Evolutionary conservation across 495 filamentous ascomycete genomes (phyloP).

Genomic region (Daldinia loculata): DNA sequence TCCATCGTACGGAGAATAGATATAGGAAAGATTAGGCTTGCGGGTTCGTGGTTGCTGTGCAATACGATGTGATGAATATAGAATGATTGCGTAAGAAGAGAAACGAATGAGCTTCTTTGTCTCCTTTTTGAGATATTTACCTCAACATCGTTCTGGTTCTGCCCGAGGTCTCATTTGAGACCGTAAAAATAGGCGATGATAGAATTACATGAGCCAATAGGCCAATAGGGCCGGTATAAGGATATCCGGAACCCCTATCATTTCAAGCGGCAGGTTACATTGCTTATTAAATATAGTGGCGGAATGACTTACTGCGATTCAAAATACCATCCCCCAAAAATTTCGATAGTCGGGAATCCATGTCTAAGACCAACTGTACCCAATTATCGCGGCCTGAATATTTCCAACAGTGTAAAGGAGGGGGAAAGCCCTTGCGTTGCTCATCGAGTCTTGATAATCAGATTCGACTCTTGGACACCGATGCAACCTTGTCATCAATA

Average conservation of each 20-base stretch:
- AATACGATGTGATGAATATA: background rate
- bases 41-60: slow-evolving; percentile 3
- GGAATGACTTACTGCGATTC: background rate
- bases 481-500: background rate
- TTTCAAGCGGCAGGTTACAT: slow-evolving; percentile 1
- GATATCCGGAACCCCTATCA: too few species aligned
- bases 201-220: background rate
- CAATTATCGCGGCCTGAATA: background rate
- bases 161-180: background rate
- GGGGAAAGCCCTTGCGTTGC: background rate
- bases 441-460: background rate
- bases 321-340: background rate
- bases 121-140: background rate
- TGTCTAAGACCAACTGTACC: background rate
- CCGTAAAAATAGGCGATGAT: background rate
- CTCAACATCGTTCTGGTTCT: background rate
- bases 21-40: slow-evolving; percentile 30
- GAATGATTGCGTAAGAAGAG: background rate
- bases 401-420: background rate
- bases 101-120: background rate
- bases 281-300: background rate
- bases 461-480: background rate
- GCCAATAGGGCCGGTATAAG: background rate
- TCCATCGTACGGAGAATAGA: slow-evolving; percentile 21
- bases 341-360: background rate